Conservation (phyloP, 495 filamentous ascomycete genomes). For the Parmelia sp. region DNA sequence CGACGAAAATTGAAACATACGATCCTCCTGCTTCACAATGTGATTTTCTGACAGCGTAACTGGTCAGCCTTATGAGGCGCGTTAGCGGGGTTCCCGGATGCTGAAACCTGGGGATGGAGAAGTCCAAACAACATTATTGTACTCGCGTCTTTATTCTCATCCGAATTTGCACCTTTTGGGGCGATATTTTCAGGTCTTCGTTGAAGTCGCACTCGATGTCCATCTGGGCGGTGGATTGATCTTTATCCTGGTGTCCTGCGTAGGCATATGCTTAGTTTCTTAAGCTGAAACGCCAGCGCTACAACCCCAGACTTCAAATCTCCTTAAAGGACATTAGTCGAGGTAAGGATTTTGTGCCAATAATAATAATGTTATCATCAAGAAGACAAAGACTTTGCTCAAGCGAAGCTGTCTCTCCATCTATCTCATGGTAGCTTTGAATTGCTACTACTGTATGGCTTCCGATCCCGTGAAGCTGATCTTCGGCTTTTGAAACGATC, state of each 20-base stretch:
- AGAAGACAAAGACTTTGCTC: neutral
- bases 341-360: neutral
- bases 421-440: neutral
- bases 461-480: neutral
- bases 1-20: too few species aligned
- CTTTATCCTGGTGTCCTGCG: neutral
- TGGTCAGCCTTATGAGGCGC: neutral
- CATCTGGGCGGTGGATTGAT: neutral
- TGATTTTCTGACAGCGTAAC: too few species aligned
- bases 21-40: too few species aligned
- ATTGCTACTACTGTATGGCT: neutral
- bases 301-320: neutral
- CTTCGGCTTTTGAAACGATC: neutral
- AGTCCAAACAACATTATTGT: too few species aligned
- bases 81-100: neutral
- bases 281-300: neutral
- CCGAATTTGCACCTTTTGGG: neutral
- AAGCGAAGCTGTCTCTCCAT: neutral
- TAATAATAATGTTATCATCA: neutral
- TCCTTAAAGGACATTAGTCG: neutral
- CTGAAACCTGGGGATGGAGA: neutral
- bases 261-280: neutral
- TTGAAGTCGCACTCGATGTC: neutral
- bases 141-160: neutral
- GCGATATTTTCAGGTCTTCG: neutral